Conservation (phyloP, 2,329 filamentous ascomycete species). For the Anisogramma anomala region DNA sequence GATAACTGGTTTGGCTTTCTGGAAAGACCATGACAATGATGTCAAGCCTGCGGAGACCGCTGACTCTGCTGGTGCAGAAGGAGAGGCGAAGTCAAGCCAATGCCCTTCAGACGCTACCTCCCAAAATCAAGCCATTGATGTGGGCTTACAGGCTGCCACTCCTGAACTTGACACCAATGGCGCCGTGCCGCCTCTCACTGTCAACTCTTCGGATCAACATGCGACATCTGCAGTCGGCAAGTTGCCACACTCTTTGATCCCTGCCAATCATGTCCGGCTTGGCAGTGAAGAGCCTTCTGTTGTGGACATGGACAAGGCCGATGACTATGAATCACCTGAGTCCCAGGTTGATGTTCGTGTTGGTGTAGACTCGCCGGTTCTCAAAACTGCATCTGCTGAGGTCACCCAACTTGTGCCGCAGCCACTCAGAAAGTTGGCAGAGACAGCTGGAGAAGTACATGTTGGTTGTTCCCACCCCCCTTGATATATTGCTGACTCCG, state of each 20-base stretch:
- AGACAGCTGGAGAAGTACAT: conserved; percentile 33
- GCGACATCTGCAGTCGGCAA: neutral
- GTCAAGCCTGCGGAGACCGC: neutral
- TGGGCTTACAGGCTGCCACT: conserved; percentile 10
- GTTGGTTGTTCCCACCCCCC: conserved; percentile 19
- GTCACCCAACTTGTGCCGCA: conserved; percentile 15
- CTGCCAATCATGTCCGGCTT: neutral
- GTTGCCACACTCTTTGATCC: neutral
- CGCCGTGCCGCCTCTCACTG: neutral
- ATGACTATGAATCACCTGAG: conserved; percentile 46
- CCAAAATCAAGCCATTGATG: conserved; percentile 16
- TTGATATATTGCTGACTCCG: conserved; percentile 16
- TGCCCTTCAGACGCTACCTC: neutral
- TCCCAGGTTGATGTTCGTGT: conserved; percentile 19
- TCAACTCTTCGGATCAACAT: neutral
- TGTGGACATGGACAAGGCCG: conserved; percentile 26
- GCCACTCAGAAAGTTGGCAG: conserved; percentile 18
- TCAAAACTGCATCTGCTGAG: conserved; percentile 16
- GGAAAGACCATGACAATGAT: conserved; percentile 19
- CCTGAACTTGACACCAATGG: neutral
- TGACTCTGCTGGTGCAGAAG: neutral
- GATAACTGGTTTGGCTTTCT: neutral
- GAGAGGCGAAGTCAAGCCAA: neutral
- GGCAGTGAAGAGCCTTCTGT: neutral
- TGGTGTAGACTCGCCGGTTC: conserved; percentile 13